These are phyloP conservation scores for Magnusiomyces ingens DNA, from an alignment of 1,139 yeast genomes.

Conservation along the genomic window DNA sequence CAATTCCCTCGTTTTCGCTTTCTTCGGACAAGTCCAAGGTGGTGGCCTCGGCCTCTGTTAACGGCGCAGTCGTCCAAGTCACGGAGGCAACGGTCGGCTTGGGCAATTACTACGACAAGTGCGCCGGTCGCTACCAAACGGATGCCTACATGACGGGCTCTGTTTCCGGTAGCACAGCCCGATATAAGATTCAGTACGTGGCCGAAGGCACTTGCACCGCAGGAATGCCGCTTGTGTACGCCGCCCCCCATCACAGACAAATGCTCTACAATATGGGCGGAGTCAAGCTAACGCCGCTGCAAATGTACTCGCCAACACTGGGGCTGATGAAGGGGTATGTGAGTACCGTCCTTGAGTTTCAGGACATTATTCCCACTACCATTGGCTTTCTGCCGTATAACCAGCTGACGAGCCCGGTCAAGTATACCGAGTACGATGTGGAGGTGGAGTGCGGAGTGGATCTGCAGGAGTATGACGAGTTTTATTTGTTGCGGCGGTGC, in stretches of 20 bases:
- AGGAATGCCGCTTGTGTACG: slow-evolving; percentile 52
- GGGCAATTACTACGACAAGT: slow-evolving; percentile 41
- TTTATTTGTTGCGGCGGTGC: not conserved
- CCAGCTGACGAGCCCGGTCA: not conserved
- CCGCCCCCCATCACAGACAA: slow-evolving; percentile 51
- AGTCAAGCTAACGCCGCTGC: slow-evolving; percentile 39
- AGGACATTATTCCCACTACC: slow-evolving; percentile 50
- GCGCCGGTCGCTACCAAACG: slow-evolving; percentile 55
- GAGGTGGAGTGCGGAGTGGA: too few relatives aligned
- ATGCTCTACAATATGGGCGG: slow-evolving; percentile 6
- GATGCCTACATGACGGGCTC: slow-evolving; percentile 38
- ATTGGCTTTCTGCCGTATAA: slow-evolving; percentile 41
- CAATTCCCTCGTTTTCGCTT: slow-evolving; percentile 37
- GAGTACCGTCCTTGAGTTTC: slow-evolving; percentile 45
- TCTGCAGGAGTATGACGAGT: not conserved
- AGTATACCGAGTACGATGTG: not conserved
- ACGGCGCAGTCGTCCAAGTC: slow-evolving; percentile 50
- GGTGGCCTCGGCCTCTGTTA: slow-evolving; percentile 30
- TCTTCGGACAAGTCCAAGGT: slow-evolving; percentile 44
- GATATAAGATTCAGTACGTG: slow-evolving; percentile 46
- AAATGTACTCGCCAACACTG: slow-evolving; percentile 54
- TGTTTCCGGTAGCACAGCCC: slow-evolving; percentile 37
- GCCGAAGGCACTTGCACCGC: slow-evolving; percentile 49
- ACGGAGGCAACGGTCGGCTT: slow-evolving; percentile 44
- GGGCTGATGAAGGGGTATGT: slow-evolving; percentile 55